These are phyloP conservation scores for Venturia carpophila DNA, from an alignment of 2,329 filamentous ascomycete genomes.

Conservation along the genomic window DNA sequence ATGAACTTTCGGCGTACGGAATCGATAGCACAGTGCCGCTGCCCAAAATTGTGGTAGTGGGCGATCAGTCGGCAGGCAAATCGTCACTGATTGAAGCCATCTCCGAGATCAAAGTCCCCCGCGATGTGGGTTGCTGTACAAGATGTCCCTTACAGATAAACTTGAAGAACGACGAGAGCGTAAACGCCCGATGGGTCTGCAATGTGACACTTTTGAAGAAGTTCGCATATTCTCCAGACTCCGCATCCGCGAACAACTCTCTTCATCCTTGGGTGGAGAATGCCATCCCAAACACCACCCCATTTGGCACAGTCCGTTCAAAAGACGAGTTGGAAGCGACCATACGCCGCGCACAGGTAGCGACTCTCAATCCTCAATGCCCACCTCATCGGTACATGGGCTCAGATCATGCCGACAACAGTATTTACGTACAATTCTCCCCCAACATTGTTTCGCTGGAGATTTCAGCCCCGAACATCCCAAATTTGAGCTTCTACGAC, in stretches of 20 bases:
- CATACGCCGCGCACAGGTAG: slow-evolving; percentile 67
- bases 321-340: slow-evolving; percentile 58
- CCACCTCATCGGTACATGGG: neutral
- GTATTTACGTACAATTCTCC: slow-evolving; percentile 57
- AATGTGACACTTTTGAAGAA: slow-evolving; percentile 56
- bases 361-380: slow-evolving; percentile 58
- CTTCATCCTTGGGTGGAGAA: slow-evolving; percentile 59
- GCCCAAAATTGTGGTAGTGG: slow-evolving; percentile 74
- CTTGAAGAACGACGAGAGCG: slow-evolving; percentile 35
- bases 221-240: slow-evolving; percentile 43
- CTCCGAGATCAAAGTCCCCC: slow-evolving; percentile 61
- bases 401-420: neutral
- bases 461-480: slow-evolving; percentile 62
- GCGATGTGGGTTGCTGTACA: slow-evolving; percentile 66
- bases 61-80: slow-evolving; percentile 80
- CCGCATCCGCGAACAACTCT: slow-evolving; percentile 33
- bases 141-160: slow-evolving; percentile 67
- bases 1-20: slow-evolving; percentile 24
- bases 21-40: slow-evolving; percentile 43
- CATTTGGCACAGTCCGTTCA: slow-evolving; percentile 57
- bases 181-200: slow-evolving; percentile 56
- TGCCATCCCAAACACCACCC: slow-evolving; percentile 33
- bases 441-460: slow-evolving; percentile 74
- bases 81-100: slow-evolving; percentile 49
- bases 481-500: slow-evolving; percentile 75